Evolutionary conservation across 2,329 filamentous ascomycete species (phyloP).

Genomic region (Ophiocordyceps sinensis): DNA sequence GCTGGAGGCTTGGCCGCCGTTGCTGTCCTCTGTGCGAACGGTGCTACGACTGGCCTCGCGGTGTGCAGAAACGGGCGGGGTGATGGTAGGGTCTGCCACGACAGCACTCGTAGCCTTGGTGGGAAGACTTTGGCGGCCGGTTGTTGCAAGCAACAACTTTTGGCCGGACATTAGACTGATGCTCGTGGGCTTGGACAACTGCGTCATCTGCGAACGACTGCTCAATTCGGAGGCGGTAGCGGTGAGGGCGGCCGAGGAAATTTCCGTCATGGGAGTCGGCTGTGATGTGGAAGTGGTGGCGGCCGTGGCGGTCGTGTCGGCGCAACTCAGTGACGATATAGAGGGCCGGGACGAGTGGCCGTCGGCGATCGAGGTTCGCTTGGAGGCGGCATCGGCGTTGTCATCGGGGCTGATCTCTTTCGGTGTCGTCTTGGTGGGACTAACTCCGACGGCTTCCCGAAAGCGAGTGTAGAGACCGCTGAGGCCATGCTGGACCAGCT

Average conservation of each 20-base stretch:
- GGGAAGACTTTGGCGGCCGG: conserved; percentile 24
- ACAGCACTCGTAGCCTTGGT: conserved; percentile 28
- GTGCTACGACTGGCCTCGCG: conserved; percentile 29
- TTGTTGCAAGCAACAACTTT: conserved; percentile 22
- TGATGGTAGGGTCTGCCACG: conserved; percentile 27
- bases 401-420: conserved; percentile 13
- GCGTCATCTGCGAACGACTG: conserved; percentile 22
- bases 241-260: conserved; percentile 20
- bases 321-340: conserved; percentile 24
- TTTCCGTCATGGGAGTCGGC: conserved; percentile 16
- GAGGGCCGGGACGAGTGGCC: conserved; percentile 27
- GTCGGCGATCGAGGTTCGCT: conserved; percentile 25
- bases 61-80: conserved; percentile 35
- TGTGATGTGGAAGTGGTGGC: conserved; percentile 16
- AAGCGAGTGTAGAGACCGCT: conserved; percentile 82
- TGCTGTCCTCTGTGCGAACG: conserved; percentile 26
- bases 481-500: conserved; percentile 70
- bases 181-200: conserved; percentile 33
- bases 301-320: conserved; percentile 20
- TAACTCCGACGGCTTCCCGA: conserved; percentile 63
- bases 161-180: conserved; percentile 29
- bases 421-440: conserved; percentile 22
- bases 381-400: conserved; percentile 25
- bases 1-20: conserved; percentile 18
- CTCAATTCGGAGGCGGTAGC: conserved; percentile 19